These are phyloP conservation scores for Lactuca sativa DNA, from an alignment of 129 eudicot genomes.

Conservation along the genomic window DNA sequence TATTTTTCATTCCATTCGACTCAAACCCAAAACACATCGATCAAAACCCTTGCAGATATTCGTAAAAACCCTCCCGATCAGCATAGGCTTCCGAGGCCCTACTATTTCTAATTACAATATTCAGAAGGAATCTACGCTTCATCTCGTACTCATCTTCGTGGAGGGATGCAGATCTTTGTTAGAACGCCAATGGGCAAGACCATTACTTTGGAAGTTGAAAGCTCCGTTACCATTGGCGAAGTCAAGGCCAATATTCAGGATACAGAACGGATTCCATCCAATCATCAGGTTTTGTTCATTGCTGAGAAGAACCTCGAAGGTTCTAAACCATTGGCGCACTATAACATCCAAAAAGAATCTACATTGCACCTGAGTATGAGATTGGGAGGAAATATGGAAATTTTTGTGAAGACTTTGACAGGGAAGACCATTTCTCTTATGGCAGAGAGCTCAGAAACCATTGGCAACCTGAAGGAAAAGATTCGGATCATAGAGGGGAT, in stretches of 20 bases:
- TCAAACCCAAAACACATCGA: too few species aligned
- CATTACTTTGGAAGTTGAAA: neutral
- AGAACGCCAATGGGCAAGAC: neutral
- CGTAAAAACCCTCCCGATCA: neutral
- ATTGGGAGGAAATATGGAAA: too few species aligned
- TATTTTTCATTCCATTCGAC: too few species aligned
- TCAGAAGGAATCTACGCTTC: conserved; percentile 14
- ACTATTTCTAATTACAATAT: conserved; percentile 4
- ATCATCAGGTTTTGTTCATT: neutral
- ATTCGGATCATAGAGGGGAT: too few species aligned
- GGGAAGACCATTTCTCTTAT: too few species aligned
- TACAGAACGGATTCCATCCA: neutral
- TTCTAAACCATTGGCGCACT: too few species aligned
- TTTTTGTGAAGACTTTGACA: too few species aligned
- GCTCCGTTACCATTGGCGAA: neutral
- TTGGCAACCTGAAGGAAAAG: too few species aligned
- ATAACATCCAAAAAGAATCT: too few species aligned
- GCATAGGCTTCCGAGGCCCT: neutral
- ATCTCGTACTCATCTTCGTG: neutral
- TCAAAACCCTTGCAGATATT: neutral
- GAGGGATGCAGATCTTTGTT: neutral
- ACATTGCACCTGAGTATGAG: too few species aligned
- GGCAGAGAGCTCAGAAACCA: too few species aligned
- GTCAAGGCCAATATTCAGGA: neutral
- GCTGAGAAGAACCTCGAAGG: neutral